Evolutionary conservation across 768 basidiomycete species (phyloP), one percentile per base, ranked within the genome.

Genomic region (Tulasnella sp.): DNA sequence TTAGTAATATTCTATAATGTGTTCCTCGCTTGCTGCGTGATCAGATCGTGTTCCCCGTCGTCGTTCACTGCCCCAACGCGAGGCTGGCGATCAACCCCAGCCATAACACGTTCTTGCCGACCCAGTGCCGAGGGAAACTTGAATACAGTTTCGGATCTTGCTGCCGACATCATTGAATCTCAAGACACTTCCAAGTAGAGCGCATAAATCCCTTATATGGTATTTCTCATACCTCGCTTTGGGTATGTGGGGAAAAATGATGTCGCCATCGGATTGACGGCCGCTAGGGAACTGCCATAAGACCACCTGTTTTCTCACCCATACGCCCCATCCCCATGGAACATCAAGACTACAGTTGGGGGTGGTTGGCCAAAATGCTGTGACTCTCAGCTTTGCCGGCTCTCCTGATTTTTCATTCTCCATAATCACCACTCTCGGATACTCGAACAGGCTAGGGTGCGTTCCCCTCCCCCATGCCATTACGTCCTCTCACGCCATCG

Each of bases 301-400:
- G 31, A 69, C 64, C 64, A 69, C 64, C 64, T 69, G 64, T 69
- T 69, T 69, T 69, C 64, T 69, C 64, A 69, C 64, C 64, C 64
- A 69, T 12, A 5, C 16, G 64, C 28, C 46, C 64, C 64, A 69
- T 69, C 64, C 64, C 64, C 64, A 37, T 69, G 64, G 64, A 69
- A 69, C 64, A 37, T 69, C 64, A 69, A 69, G 31, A 69, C 64
- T 69, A 69, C 64, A 69, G 64, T 28, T 69, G 64, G 31, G 58
- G 64, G 64, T 69, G n/a, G 54, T n/a, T 46, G 1, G 46, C 12
- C 46, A 46, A 54, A n/a, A 31, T 69, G 31, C 64, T 69, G 64
- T 69, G 64, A 69, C 64, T 69, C 64, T 69, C 64, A 69, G 0
- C 64, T 69, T 28, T 69, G 28, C 64, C 8, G 64, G n/a, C 8